A percentile compares a stretch with the other conserved stretches of the same genome.
Conservation (phyloP, 2,329 filamentous ascomycete genomes). For the Aspergillus clavatus region DNA sequence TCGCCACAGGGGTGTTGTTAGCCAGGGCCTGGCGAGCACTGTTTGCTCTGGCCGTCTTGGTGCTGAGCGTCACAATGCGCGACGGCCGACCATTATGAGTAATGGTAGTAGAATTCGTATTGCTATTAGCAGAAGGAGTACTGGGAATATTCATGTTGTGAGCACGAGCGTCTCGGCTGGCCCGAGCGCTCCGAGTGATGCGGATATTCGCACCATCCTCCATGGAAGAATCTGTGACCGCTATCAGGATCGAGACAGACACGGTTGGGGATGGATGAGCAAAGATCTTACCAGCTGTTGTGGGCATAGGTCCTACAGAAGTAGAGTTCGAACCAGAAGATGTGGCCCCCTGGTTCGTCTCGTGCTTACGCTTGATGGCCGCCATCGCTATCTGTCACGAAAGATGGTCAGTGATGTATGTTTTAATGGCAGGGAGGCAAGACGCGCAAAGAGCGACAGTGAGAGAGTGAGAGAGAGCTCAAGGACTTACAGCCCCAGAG, state of each 20-base stretch:
- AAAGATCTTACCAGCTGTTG: constrained; percentile 20
- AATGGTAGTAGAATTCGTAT: constrained; percentile 6
- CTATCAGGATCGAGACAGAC: constrained; percentile 7
- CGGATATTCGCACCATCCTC: constrained; percentile 16
- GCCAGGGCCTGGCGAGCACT: constrained; percentile 4
- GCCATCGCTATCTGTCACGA: constrained; percentile 30
- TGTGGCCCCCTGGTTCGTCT: constrained; percentile 20
- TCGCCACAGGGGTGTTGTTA: constrained; percentile 5
- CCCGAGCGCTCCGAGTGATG: constrained; percentile 21
- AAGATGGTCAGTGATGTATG: constrained; percentile 5
- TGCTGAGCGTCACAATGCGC: constrained; percentile 21
- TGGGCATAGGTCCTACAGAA: constrained; percentile 16
- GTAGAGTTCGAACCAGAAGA: constrained; percentile 13
- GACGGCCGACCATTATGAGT: constrained; percentile 16
- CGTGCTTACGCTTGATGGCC: constrained; percentile 33
- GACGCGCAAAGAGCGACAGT: not conserved
- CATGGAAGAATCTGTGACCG: constrained; percentile 12
- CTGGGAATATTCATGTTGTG: constrained; percentile 5
- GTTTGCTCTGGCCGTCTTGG: constrained; percentile 12
- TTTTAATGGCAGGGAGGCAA: constrained; percentile 1
- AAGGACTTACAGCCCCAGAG: too few species aligned
- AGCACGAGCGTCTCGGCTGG: constrained; percentile 20
- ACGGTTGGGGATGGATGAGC: not conserved
- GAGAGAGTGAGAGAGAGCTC: not conserved
- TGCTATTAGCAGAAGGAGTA: constrained; percentile 7